phyloP scores from a whole-genome alignment of 805 yeast genomes.

The Dipodascus albidus region DNA sequence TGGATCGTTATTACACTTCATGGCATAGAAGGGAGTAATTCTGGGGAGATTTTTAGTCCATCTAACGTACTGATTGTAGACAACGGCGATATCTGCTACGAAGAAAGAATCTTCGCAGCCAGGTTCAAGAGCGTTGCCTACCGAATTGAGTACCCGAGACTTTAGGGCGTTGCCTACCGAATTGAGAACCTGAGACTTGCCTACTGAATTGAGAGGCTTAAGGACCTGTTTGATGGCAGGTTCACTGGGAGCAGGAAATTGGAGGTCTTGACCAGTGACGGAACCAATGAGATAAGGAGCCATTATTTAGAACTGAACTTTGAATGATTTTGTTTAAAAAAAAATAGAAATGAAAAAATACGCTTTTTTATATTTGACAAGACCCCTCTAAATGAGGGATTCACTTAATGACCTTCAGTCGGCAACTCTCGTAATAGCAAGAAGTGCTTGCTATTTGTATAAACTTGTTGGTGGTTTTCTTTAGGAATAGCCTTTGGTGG shows the following conservation, averaged over 20 bases:
- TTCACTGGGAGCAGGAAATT: too few relatives aligned
- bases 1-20: constrained; percentile 78
- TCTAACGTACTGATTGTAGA: constrained; percentile 44
- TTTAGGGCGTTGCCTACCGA: constrained; percentile 13
- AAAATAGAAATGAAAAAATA: not conserved
- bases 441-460: constrained; percentile 1
- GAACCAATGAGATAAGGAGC: not conserved
- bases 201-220: too few relatives aligned
- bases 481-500: not conserved
- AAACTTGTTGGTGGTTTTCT: not conserved
- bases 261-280: too few relatives aligned
- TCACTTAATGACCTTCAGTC: constrained; percentile 15
- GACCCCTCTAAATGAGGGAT: constrained; percentile 16
- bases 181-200: not conserved
- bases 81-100: constrained; percentile 73
- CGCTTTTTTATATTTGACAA: constrained; percentile 8
- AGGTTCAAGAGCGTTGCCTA: constrained; percentile 49
- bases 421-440: constrained; percentile 22
- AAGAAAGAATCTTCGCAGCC: constrained; percentile 82
- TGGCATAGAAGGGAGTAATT: constrained; percentile 84
- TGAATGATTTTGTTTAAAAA: too few relatives aligned
- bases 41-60: constrained; percentile 63
- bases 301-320: constrained; percentile 1
- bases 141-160: constrained; percentile 26
- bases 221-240: not conserved